Base-by-base conservation (phyloP, 805 yeast genomes). In the Trichomonascus vanleenenianus region DNA sequence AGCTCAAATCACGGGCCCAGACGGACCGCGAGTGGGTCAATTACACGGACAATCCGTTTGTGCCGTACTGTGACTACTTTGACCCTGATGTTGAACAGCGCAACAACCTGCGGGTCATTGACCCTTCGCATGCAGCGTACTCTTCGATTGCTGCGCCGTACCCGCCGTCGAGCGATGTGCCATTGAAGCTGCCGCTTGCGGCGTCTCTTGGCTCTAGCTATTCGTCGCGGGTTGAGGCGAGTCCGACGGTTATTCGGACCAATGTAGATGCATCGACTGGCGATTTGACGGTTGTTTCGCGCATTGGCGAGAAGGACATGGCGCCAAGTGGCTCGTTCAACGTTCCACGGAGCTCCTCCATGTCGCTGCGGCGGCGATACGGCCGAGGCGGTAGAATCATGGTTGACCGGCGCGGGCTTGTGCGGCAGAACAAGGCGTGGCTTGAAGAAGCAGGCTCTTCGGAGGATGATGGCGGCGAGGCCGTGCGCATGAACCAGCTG, bases 41-140 rank as follows among this genome's bases (percentile, higher is more conserved):
- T 58, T 71, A 84, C 43, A 85, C 96, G 2, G 96, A 88, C 66
- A 89, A 85, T 65, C 83, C 93, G 12, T 78, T 77, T 58, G 84
- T 81, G 58, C 96, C 97, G 11, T 79, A 75, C 46, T 82, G 86
- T 61, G 79, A 85, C 51, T 74, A 86, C 44, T 73, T 81, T 5
- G 71, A 78, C 42, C 75, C 79, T 22, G 70, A 71, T 30, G 45
- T 42, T 12, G 48, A 48, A n/a, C 52, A 48, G 3, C 30, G 49
- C 16, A 8, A 46, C 16, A 32, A 48, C 15, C 68, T 64, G 19
- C 59, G 65, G 19, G 57, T 73, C 37, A 64, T 74, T 40, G 84
- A 81, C 49, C 65, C 79, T 35, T 67, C 71, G 16, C 88, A 83
- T 57, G 72, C 85, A 1, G 91, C 95, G 2, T 85, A 83, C 59